phyloP scores from a whole-genome alignment of 495 filamentous ascomycete species.

The Hypoxylon fragiforme region DNA sequence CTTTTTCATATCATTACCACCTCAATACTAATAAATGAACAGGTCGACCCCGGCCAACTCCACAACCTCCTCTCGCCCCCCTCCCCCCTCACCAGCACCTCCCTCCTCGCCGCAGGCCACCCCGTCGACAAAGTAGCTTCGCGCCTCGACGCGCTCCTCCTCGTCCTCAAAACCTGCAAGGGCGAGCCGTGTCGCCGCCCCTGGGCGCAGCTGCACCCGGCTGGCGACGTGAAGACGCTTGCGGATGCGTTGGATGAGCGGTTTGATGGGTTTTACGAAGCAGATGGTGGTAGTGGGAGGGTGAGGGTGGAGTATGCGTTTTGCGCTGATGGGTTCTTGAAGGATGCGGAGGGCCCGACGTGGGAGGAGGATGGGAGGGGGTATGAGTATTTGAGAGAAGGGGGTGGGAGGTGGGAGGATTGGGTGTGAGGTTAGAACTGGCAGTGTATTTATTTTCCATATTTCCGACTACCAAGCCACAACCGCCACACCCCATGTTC shows the following conservation, averaged over 20 bases:
- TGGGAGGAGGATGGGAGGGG: conserved; percentile 22
- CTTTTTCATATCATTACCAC: too few relatives aligned
- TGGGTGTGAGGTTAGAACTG: conserved; percentile 36
- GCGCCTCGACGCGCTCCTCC: conserved; percentile 60
- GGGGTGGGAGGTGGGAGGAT: conserved; percentile 35
- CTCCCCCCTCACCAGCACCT: neutral
- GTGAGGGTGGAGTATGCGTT: conserved; percentile 49
- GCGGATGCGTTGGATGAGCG: conserved; percentile 43
- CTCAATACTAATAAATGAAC: neutral
- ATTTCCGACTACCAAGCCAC: too few relatives aligned
- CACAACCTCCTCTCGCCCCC: conserved; percentile 53
- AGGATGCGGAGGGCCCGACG: conserved; percentile 59
- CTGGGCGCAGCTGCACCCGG: conserved; percentile 59
- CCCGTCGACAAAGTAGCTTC: conserved; percentile 41
- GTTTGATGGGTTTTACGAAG: conserved; percentile 59
- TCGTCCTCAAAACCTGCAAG: conserved; percentile 64
- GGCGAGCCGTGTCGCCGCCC: conserved; percentile 54
- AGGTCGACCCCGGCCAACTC: conserved; percentile 61
- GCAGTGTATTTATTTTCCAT: too few relatives aligned
- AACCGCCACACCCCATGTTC: too few relatives aligned
- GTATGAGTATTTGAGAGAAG: conserved; percentile 22
- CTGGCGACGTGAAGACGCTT: conserved; percentile 38
- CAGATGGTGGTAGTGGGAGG: conserved; percentile 17
- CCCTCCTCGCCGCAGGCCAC: conserved; percentile 37
- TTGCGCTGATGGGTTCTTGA: conserved; percentile 60